Evolutionary conservation across 768 basidiomycete genomes (phyloP), one percentile per base, ranked within the genome.

Genomic region (Nevesoporus exiguus): DNA sequence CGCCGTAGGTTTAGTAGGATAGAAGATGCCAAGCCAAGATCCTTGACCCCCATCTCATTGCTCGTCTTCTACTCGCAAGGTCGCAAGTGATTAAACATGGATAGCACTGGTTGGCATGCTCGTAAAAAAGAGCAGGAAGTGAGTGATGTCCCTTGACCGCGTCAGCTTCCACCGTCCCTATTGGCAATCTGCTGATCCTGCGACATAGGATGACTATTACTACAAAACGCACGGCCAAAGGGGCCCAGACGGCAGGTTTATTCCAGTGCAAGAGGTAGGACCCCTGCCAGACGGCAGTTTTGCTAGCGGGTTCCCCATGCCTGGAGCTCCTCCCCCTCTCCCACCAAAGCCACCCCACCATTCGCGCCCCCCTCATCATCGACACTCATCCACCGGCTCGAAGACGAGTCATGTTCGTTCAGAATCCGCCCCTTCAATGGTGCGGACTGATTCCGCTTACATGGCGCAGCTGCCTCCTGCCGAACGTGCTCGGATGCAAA

Each of bases 21-120:
- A n/a, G n/a, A n/a, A n/a, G 27, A 29, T 29, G 27, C 5, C 27
- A 29, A 5, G 27, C 27, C 27, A 8, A 8, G 8, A 29, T 19
- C 19, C 21, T 39, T 9, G 19, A 39, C 39, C 8, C 9, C 39
- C 39, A 39, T 39, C 39, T 19, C 3, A 21, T 19, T 9, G 9
- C 39, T 19, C n/a, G 22, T 29, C 24, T 24, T 37, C 25, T 13
- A 19, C 30, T 22, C 21, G 21, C 27, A 27, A 45, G 11, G 10
- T 21, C 5, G 5, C 54, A 34, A 44, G 21, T 39, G 31, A 29
- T 36, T 15, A 17, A 50, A 19, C 43, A 90, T 92, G 88, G 90
- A 91, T 66, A 83, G 79, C 54, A 73, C 83, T 50, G 91, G 90
- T 52, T 92, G 90, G 89, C 80, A 80, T 61, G 88, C 88, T 33